Evolutionary conservation across 352 stramenopile species (phyloP).

Genomic region (Achlya hypogyna): DNA sequence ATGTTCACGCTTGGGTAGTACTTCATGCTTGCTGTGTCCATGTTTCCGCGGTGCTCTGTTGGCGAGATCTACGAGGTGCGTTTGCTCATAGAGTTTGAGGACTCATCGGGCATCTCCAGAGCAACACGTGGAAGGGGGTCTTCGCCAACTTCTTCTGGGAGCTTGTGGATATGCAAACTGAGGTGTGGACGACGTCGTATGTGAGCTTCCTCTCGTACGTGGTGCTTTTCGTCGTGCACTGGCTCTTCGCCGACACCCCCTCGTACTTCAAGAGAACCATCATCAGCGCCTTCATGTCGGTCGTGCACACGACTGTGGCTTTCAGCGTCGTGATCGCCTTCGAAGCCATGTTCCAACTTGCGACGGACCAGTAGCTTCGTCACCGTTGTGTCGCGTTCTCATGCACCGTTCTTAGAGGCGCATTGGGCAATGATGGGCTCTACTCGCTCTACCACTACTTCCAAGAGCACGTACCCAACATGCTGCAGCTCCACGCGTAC

Average conservation of each 20-base stretch:
- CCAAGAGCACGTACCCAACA: constrained; percentile 58
- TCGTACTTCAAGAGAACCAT: constrained; percentile 43
- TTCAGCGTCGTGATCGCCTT: constrained; percentile 70
- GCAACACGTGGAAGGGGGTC: constrained; percentile 35
- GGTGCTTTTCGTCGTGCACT: constrained; percentile 47
- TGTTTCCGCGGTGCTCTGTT: constrained; percentile 88
- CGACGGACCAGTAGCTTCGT: constrained; percentile 30
- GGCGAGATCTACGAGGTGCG: constrained; percentile 45
- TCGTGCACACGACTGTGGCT: constrained; percentile 50
- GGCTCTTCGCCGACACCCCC: constrained; percentile 67
- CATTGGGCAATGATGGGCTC: constrained; percentile 49
- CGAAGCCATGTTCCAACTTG: constrained; percentile 69
- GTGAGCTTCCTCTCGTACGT: constrained; percentile 55
- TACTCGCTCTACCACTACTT: constrained; percentile 75
- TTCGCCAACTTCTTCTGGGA: constrained; percentile 39
- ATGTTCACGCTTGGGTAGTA: constrained; percentile 41
- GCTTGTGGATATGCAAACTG: constrained; percentile 41
- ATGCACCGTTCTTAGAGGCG: constrained; percentile 24
- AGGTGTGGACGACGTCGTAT: constrained; percentile 70
- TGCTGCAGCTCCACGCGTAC: constrained; percentile 49
- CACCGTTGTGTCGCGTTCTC: not conserved
- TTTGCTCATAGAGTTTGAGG: not conserved
- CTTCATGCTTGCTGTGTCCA: constrained; percentile 85
- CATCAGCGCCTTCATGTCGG: constrained; percentile 42
- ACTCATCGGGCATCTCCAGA: constrained; percentile 8